Conservation (phyloP, 305 asterid species). For the Coffea humblotiana region DNA sequence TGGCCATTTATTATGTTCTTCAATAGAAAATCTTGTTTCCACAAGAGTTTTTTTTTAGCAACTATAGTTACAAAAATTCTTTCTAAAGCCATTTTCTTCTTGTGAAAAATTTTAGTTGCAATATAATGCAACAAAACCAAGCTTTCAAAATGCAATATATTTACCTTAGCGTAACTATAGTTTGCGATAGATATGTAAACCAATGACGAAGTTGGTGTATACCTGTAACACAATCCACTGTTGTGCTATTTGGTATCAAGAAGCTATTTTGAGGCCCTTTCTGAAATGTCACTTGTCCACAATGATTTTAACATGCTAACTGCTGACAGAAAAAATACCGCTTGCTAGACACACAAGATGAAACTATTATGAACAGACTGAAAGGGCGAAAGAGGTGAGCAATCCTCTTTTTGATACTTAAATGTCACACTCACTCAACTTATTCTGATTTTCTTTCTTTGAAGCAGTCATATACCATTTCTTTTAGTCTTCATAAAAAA, state of each 20-base stretch:
- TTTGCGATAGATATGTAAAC: not conserved
- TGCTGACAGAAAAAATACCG: not conserved
- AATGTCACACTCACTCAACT: not conserved
- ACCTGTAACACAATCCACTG: not conserved
- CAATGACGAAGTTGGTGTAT: not conserved
- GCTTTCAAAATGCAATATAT: not conserved
- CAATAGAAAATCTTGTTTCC: not conserved
- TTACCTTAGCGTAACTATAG: not conserved
- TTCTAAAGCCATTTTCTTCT: not conserved
- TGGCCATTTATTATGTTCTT: not conserved
- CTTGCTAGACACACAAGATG: not conserved
- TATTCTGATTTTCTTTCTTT: not conserved
- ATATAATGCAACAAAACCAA: not conserved
- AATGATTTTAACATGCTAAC: not conserved
- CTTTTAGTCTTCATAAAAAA: not conserved
- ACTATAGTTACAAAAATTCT: not conserved
- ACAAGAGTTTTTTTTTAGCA: not conserved
- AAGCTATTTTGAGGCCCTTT: not conserved
- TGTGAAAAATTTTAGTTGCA: not conserved
- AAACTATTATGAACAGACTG: not conserved
- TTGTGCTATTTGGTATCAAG: not conserved
- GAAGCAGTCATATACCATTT: not conserved
- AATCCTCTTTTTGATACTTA: not conserved
- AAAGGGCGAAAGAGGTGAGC: not conserved
- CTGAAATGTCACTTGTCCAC: not conserved